Base-by-base conservation (phyloP, 1,139 yeast genomes). In the Candida tropicalis region DNA sequence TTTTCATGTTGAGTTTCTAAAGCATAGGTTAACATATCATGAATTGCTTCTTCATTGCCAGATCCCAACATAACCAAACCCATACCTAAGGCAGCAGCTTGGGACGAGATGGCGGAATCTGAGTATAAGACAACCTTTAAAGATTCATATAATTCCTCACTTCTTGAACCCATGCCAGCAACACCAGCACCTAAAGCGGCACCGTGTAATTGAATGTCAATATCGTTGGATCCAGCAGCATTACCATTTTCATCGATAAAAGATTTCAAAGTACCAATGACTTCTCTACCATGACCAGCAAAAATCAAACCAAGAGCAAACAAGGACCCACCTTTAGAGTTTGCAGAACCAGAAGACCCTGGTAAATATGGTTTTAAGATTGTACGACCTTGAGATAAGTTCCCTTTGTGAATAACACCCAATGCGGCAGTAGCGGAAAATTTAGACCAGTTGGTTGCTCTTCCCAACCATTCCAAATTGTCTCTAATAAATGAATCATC, bases 381-480 rank as follows among this genome's bases (percentile, higher is more conserved):
- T 51, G 85, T 81, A 62, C 84, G 83, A 45, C 99, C 99, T 62
- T 89, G 96, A 1, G 96, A 80, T 50, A 93, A 76, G 62, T 93
- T 91, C 42, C 99, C 99, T 59, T 87, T 88, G 61, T 93, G 99
- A 55, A 93, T 91, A 26, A 93, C 99, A 62, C 99, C 99, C 47
- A 95, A 74, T 11, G 98, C 97, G 15, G 99, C 99, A 24, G 99
- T 93, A 5, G 99, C 98, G 0, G 96, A 83, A 62, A 93, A 93
- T 62, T 93, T 93, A 7, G 97, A 91, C 99, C 99, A 93, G 66
- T 91, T 91, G 40, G 95, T 85, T 10, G 99, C 98, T 68, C 90
- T 89, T 29, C 96, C 96, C 53, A 93, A 75, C 98, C 98, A 95
- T 58, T 93, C 97, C 55, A 91, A 74, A 60, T 93, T 93, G 40